Conservation (phyloP, 106 monocot genomes). For the Agapanthus africanus region DNA sequence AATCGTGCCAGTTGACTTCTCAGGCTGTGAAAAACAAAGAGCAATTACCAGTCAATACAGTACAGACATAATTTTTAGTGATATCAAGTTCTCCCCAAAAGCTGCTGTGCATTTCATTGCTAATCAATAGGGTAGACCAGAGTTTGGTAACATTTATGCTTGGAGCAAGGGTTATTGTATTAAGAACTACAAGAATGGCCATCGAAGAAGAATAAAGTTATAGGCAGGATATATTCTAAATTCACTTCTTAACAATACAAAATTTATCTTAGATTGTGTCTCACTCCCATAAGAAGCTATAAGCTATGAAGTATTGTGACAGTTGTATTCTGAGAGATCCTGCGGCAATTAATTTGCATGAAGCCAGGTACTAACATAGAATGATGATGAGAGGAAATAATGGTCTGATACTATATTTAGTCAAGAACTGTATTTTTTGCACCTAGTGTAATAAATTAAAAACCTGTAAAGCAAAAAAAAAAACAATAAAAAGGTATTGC, state of each 20-base stretch:
- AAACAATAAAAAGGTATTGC: background rate
- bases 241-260: background rate
- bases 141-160: background rate
- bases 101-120: background rate
- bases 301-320: background rate
- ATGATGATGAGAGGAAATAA: too few species aligned
- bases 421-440: background rate
- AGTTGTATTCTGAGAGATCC: background rate
- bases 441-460: too few species aligned
- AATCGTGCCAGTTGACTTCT: slow-evolving; percentile 76
- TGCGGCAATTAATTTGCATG: background rate
- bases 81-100: background rate
- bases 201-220: background rate
- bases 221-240: background rate
- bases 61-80: background rate
- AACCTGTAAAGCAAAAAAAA: background rate
- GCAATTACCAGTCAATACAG: background rate
- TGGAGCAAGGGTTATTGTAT: background rate
- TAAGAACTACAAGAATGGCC: background rate
- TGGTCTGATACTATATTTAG: background rate
- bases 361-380: background rate
- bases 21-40: slow-evolving; percentile 44
- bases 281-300: background rate
- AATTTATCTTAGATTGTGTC: background rate
- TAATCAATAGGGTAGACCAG: background rate